Conservation (phyloP, 805 yeast species). For the Teunomyces lycoperdinae region DNA sequence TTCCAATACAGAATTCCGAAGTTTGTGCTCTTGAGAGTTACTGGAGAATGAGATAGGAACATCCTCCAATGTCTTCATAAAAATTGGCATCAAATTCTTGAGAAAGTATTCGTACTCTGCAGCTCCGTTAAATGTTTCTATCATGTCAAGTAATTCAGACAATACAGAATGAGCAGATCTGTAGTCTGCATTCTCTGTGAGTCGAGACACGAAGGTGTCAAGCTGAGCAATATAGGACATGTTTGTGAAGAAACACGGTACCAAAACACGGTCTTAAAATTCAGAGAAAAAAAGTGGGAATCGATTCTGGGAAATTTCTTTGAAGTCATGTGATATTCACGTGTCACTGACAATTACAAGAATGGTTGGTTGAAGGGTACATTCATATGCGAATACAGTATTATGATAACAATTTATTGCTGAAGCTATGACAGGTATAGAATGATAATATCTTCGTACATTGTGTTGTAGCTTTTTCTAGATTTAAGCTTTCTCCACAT, state of each 20-base stretch:
- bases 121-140: conserved; percentile 78
- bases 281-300: conserved; percentile 19
- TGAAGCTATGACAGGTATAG: too few relatives aligned
- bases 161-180: conserved; percentile 64
- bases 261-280: conserved; percentile 1
- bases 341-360: conserved; percentile 9
- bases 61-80: conserved; percentile 57
- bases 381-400: too few relatives aligned
- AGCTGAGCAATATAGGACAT: conserved; percentile 56
- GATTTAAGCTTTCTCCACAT: background rate
- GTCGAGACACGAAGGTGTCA: conserved; percentile 64
- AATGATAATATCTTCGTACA: too few relatives aligned
- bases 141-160: conserved; percentile 80
- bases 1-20: conserved; percentile 74
- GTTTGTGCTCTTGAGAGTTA: conserved; percentile 68
- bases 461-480: too few relatives aligned
- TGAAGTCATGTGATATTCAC: conserved; percentile 25
- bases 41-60: conserved; percentile 73
- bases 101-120: conserved; percentile 80
- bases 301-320: conserved; percentile 11
- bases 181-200: conserved; percentile 55
- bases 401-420: too few relatives aligned
- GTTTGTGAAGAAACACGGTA: conserved; percentile 3
- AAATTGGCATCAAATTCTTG: conserved; percentile 64
- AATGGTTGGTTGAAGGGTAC: too few relatives aligned